These are phyloP conservation scores for Yamadazyma sp. DNA, from an alignment of 805 yeast species.

Conservation along the genomic window DNA sequence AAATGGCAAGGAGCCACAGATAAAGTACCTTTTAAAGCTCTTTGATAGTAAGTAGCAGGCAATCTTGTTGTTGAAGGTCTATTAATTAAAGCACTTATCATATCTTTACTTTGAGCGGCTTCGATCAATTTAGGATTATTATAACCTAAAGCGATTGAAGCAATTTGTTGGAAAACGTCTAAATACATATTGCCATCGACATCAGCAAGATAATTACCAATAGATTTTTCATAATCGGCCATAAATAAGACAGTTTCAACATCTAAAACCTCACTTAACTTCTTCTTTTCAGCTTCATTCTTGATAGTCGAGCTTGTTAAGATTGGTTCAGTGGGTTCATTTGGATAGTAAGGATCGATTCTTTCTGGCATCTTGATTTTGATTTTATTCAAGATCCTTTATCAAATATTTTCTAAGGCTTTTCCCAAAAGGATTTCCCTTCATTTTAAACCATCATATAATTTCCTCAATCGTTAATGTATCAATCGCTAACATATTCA, in stretches of 20 bases:
- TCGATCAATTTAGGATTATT: constrained; percentile 35
- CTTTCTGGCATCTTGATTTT: background rate
- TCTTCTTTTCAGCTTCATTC: constrained; percentile 29
- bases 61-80: constrained; percentile 41
- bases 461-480: too few relatives aligned
- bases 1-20: constrained; percentile 63
- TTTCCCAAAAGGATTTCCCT: too few relatives aligned
- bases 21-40: constrained; percentile 41
- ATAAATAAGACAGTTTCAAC: constrained; percentile 37
- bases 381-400: too few relatives aligned
- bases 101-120: constrained; percentile 34
- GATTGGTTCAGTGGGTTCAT: constrained; percentile 26
- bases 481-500: too few relatives aligned
- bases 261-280: constrained; percentile 27
- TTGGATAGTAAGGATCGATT: constrained; percentile 20
- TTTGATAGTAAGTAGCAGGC: constrained; percentile 46
- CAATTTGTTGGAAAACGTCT: constrained; percentile 22
- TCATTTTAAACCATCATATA: too few relatives aligned
- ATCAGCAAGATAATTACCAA: constrained; percentile 38
- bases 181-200: constrained; percentile 36
- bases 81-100: constrained; percentile 36
- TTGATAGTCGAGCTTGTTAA: constrained; percentile 20
- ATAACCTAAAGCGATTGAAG: constrained; percentile 40
- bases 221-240: constrained; percentile 31
- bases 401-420: too few relatives aligned